Evolutionary conservation across 345 rosid genomes (phyloP), one percentile per base, ranked within the genome.

Genomic region (Turritis glabra): DNA sequence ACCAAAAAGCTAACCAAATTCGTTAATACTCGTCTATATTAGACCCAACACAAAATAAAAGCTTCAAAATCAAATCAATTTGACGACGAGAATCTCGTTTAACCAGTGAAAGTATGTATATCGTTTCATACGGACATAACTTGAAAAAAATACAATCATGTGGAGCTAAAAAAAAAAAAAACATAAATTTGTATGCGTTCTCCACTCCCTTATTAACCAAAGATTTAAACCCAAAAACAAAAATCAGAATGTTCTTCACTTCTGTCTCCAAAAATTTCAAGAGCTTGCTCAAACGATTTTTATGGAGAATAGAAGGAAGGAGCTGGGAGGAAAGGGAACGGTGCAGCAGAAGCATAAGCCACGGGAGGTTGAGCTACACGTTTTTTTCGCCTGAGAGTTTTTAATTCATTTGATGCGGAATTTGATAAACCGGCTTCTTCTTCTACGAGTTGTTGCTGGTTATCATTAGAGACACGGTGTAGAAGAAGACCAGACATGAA

Each of bases 301-400:
- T 51, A 80, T 13, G 81, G 55, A 61, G 69, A 58, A 19, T 72
- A 75, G 64, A 83, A 93, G 37, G 85, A 83, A 64, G 96, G 97
- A 47, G 81, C 98, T 1, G 94, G 97, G 35, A 95, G 89, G 72
- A 95, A 95, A 64, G 99, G 97, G 72, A 95, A 92, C 9, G 99
- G 97, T n/a, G 96, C 92, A 44, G 77, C 78, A 2, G 93, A 95
- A 26, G 99, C 97, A 19, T 88, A 89, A 30, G 98, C 92, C 19
- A 92, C 97, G 7, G 91, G 97, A 7, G 98, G 69, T 0, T 81
- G 88, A 29, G 74, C 29, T 12, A 23, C 30, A 12, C 25, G 72
- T 56, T 47, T 75, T 68, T 76, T 68, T 41, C 78, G 71, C 60
- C 65, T 71, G 3, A 18, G 68, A 14, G 67, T 17, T 40, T 21